Conservation (phyloP, 2,329 filamentous ascomycete genomes). For the Chrysosporium keratinophilum region DNA sequence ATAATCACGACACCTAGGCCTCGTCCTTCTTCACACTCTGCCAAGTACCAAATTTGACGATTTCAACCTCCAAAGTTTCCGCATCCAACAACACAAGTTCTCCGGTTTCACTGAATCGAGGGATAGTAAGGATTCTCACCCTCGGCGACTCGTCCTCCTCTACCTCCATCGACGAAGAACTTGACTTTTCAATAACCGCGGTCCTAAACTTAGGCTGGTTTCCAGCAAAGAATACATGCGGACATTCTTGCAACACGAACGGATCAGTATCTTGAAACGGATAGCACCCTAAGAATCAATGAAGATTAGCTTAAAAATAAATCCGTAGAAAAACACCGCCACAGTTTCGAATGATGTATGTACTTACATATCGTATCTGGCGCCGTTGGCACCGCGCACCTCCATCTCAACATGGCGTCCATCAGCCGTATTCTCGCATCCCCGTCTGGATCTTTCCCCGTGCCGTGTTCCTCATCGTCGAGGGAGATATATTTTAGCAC, state of each 20-base stretch:
- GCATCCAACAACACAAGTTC: constrained; percentile 75
- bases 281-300: constrained; percentile 60
- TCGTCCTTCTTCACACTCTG: not conserved
- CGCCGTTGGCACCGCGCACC: constrained; percentile 81
- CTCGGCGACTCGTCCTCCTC: constrained; percentile 33
- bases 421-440: constrained; percentile 76
- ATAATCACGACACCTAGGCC: not conserved
- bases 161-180: constrained; percentile 21
- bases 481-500: constrained; percentile 76
- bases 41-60: constrained; percentile 46
- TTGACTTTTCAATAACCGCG: constrained; percentile 46
- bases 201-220: constrained; percentile 73
- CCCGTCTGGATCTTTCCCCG: constrained; percentile 34
- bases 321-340: no score
- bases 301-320: constrained; percentile 11
- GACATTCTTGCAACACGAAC: constrained; percentile 74
- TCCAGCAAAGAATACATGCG: constrained; percentile 84
- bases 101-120: constrained; percentile 66
- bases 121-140: constrained; percentile 71
- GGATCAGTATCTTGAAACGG: constrained; percentile 91
- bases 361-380: constrained; percentile 85
- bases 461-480: constrained; percentile 21
- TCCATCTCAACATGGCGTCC: constrained; percentile 89
- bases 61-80: constrained; percentile 71
- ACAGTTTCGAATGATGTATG: not conserved